Percentiles rank a stretch among this genome's conserved stretches.
Evolutionary conservation across 2,329 filamentous ascomycete genomes (phyloP).

Genomic region (Colletotrichum magnum): DNA sequence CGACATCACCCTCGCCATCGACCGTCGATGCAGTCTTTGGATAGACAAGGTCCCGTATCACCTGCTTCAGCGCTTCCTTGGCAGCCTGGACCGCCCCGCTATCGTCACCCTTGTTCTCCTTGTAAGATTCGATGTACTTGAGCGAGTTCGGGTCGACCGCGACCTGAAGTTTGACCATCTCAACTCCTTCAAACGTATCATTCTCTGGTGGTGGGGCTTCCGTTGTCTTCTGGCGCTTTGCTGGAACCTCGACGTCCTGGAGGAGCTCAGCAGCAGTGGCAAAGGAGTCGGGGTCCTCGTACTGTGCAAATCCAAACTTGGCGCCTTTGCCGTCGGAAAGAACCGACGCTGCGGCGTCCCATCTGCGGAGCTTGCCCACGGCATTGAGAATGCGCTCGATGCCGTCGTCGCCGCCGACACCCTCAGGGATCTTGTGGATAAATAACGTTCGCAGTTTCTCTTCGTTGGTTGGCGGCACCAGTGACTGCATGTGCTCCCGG

Average conservation of each 20-base stretch:
- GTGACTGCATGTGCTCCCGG: slow-evolving; percentile 77
- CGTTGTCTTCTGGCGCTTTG: slow-evolving; percentile 77
- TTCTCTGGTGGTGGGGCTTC: slow-evolving; percentile 56
- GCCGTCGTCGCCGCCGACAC: slow-evolving; percentile 81
- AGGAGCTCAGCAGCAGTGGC: slow-evolving; percentile 88
- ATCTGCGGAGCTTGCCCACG: slow-evolving; percentile 86
- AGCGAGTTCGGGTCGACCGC: slow-evolving; percentile 86
- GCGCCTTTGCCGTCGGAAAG: slow-evolving; percentile 80
- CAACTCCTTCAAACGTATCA: slow-evolving; percentile 67
- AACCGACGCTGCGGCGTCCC: slow-evolving; percentile 79
- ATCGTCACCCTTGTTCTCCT: slow-evolving; percentile 75
- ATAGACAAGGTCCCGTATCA: slow-evolving; percentile 80
- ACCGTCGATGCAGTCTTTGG: slow-evolving; percentile 65
- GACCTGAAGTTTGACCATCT: slow-evolving; percentile 80
- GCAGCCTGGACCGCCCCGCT: slow-evolving; percentile 76
- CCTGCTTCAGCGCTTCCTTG: slow-evolving; percentile 75
- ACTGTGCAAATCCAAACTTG: slow-evolving; percentile 96
- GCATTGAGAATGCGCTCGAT: slow-evolving; percentile 83
- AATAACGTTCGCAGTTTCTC: slow-evolving; percentile 95
- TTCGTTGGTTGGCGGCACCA: slow-evolving; percentile 87
- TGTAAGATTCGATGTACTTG: slow-evolving; percentile 88
- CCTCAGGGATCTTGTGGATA: slow-evolving; percentile 86
- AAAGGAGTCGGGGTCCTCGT: slow-evolving; percentile 90
- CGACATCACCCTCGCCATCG: slow-evolving; percentile 76
- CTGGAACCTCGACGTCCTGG: slow-evolving; percentile 84